These are phyloP conservation scores for Talaromyces sp. DNA, from an alignment of 2,329 filamentous ascomycete genomes.

Conservation along the genomic window DNA sequence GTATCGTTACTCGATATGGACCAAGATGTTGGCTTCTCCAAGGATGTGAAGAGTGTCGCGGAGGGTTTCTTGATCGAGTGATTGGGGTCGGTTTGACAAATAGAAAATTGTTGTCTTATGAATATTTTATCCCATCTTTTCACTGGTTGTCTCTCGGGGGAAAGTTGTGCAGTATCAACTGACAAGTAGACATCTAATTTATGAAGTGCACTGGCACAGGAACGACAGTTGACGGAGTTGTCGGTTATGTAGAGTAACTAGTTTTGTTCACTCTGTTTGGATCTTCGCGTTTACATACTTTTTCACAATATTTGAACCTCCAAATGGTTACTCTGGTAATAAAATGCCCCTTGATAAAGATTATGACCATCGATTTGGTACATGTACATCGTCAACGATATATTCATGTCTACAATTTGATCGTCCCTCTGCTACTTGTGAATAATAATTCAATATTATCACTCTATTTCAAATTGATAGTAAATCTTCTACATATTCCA, in stretches of 20 bases:
- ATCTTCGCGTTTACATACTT: background rate
- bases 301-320: background rate
- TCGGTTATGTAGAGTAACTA: background rate
- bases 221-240: background rate
- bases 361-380: too few relatives aligned
- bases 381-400: too few relatives aligned
- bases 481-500: background rate
- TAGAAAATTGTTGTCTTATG: background rate
- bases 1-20: conserved; percentile 43
- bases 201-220: background rate
- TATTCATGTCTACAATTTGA: too few relatives aligned
- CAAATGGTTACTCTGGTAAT: background rate
- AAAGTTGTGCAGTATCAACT: conserved; percentile 14
- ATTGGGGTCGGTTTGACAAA: background rate
- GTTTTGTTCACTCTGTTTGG: background rate
- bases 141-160: background rate
- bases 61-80: conserved; percentile 44
- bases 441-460: background rate
- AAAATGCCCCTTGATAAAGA: too few relatives aligned
- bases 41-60: conserved; percentile 41
- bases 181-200: background rate
- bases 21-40: conserved; percentile 41
- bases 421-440: background rate
- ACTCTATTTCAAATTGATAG: background rate
- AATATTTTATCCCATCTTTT: background rate